phyloP scores from a whole-genome alignment of 1,284 basidiomycete species.

The Marasmius tenuissimus region DNA sequence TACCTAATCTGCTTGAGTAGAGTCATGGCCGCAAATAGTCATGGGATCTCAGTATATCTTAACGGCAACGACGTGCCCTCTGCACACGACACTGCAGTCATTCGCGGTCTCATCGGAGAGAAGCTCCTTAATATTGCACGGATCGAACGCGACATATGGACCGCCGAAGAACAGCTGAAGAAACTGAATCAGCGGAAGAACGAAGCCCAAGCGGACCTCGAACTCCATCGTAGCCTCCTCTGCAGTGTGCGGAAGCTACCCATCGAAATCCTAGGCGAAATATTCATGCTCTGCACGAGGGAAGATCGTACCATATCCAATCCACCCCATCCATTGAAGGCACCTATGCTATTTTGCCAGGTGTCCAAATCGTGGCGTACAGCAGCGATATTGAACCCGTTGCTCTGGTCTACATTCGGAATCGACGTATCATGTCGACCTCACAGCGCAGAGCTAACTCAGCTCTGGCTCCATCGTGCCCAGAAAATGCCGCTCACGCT shows the following conservation, averaged over 20 bases:
- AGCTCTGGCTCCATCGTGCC: background rate
- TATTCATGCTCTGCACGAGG: background rate
- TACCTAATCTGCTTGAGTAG: background rate
- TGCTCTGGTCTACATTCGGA: background rate
- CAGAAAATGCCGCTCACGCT: background rate
- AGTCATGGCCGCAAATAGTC: background rate
- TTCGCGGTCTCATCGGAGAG: background rate
- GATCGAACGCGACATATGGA: background rate
- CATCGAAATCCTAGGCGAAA: background rate
- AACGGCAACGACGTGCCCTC: background rate
- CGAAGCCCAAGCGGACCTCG: background rate
- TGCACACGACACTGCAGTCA: background rate
- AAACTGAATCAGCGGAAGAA: background rate
- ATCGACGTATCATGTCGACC: background rate
- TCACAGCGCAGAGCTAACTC: background rate
- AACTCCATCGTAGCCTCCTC: background rate
- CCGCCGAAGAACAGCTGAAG: background rate
- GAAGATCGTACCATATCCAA: background rate
- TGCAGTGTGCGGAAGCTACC: background rate
- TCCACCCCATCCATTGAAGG: background rate
- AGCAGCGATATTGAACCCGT: background rate
- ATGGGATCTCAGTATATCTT: background rate
- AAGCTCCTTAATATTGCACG: background rate
- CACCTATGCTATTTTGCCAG: background rate
- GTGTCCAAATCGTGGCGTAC: background rate